A percentile compares a stretch with the other conserved stretches of the same genome.
These are phyloP conservation scores for Penicillium sp. DNA, from an alignment of 2,329 filamentous ascomycete genomes.

Conservation along the genomic window DNA sequence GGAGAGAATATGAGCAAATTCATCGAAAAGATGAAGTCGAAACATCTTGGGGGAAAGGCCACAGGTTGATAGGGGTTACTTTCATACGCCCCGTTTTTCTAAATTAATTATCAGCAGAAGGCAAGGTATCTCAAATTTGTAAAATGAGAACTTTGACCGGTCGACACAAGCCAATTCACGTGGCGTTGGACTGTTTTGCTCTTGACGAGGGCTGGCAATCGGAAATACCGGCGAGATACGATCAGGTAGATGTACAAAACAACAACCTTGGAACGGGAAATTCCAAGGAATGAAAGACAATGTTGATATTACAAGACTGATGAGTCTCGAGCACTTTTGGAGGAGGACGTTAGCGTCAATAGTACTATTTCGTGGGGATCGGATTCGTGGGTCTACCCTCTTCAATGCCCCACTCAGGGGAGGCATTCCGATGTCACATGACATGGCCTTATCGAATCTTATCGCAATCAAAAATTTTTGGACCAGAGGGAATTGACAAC, in stretches of 20 bases:
- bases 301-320: not conserved
- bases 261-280: too few species aligned
- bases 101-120: not conserved
- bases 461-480: slow-evolving; percentile 2
- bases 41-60: too few species aligned
- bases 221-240: not conserved
- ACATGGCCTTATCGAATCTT: not conserved
- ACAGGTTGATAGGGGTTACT: not conserved
- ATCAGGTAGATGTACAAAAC: not conserved
- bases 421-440: not conserved
- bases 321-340: not conserved
- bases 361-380: not conserved
- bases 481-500: not conserved
- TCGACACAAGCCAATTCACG: not conserved
- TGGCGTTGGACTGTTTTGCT: not conserved
- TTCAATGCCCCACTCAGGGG: not conserved
- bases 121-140: not conserved
- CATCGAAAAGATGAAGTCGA: too few species aligned
- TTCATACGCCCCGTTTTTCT: not conserved
- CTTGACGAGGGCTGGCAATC: not conserved
- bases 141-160: not conserved
- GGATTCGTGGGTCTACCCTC: too few species aligned
- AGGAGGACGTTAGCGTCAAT: not conserved
- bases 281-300: not conserved
- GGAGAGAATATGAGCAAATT: too few species aligned